Evolutionary conservation across 2,329 filamentous ascomycete species (phyloP).

Genomic region (Tolypocladium endophyticum): DNA sequence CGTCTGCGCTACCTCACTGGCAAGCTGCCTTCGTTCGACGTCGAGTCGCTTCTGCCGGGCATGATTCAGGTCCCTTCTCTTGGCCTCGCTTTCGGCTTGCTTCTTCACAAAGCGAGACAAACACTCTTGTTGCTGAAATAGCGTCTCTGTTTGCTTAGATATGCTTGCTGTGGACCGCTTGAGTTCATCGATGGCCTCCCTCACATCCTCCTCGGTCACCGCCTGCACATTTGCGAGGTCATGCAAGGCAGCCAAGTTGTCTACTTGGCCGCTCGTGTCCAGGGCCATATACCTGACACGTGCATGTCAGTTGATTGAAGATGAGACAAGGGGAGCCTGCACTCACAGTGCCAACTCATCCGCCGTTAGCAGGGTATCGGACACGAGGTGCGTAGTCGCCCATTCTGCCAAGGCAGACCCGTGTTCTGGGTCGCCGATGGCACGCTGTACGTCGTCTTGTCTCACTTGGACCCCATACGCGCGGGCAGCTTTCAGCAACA

Average conservation of each 20-base stretch:
- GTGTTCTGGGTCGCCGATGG: conserved; percentile 22
- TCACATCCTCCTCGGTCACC: conserved; percentile 49
- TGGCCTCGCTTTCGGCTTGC: conserved; percentile 16
- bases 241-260: conserved; percentile 31
- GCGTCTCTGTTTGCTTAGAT: conserved; percentile 49
- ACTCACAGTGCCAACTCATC: conserved; percentile 44
- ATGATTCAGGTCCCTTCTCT: conserved; percentile 18
- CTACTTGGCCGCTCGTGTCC: conserved; percentile 36
- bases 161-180: conserved; percentile 54
- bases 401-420: conserved; percentile 32
- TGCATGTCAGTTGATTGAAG: conserved; percentile 4
- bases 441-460: conserved; percentile 26
- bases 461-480: conserved; percentile 18
- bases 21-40: conserved; percentile 28
- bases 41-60: conserved; percentile 18
- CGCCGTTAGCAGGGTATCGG: conserved; percentile 40
- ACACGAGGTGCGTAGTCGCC: conserved; percentile 35
- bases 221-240: conserved; percentile 38
- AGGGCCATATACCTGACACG: conserved; percentile 36
- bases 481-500: conserved; percentile 21
- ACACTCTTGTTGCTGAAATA: conserved; percentile 53
- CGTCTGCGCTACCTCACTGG: conserved; percentile 24
- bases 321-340: conserved; percentile 4
- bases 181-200: conserved; percentile 51
- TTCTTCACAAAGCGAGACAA: conserved; percentile 39